Percentiles rank a stretch among this genome's conserved stretches.
Evolutionary conservation across 2,329 filamentous ascomycete genomes (phyloP).

Genomic region (Annulohypoxylon truncatum): DNA sequence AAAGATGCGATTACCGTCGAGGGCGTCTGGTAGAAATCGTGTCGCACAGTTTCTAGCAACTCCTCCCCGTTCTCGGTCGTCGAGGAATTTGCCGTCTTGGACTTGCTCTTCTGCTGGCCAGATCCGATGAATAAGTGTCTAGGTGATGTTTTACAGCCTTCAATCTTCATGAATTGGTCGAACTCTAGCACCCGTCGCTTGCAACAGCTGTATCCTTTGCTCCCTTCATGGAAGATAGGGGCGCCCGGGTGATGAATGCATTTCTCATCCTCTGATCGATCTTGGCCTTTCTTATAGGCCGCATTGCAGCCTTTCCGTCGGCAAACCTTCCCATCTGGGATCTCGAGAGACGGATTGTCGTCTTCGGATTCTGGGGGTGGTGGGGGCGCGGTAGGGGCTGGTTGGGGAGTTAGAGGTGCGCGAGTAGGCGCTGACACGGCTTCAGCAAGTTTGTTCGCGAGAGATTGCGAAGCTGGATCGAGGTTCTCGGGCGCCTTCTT

Average conservation of each 20-base stretch:
- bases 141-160: constrained; percentile 85
- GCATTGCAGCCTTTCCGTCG: constrained; percentile 79
- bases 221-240: constrained; percentile 96
- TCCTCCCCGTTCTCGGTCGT: constrained; percentile 70
- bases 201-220: constrained; percentile 97
- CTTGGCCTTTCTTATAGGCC: constrained; percentile 70
- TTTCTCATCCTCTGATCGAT: constrained; percentile 73
- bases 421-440: constrained; percentile 55
- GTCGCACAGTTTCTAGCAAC: constrained; percentile 79
- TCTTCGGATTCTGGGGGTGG: constrained; percentile 83
- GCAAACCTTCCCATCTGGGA: constrained; percentile 80
- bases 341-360: constrained; percentile 80
- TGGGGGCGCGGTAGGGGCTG: constrained; percentile 64
- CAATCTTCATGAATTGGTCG: constrained; percentile 96
- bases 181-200: constrained; percentile 96
- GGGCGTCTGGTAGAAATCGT: constrained; percentile 95
- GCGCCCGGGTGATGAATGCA: constrained; percentile 91
- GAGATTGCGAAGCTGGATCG: constrained; percentile 54
- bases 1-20: constrained; percentile 88
- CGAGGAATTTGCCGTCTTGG: constrained; percentile 50
- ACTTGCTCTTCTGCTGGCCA: constrained; percentile 67
- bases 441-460: constrained; percentile 59
- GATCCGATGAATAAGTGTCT: constrained; percentile 87
- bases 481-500: constrained; percentile 63
- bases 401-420: constrained; percentile 58